Conservation (phyloP, 306 rosid genomes). For the Pterocarpus santalinus region DNA sequence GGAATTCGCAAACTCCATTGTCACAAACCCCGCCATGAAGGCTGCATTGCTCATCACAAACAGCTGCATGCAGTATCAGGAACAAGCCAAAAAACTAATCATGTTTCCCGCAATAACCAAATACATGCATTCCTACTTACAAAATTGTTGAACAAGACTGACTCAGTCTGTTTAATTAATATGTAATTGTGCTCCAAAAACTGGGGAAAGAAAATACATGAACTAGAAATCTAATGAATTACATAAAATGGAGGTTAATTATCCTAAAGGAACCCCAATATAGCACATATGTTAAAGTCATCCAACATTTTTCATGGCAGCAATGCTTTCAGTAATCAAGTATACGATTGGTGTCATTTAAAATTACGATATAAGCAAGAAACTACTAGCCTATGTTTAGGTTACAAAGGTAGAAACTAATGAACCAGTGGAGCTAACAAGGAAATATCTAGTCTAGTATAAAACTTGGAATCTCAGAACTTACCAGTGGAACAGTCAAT, state of each 20-base stretch:
- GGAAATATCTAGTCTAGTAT: conserved; percentile 1
- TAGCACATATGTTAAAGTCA: conserved; percentile 7
- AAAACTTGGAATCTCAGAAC: conserved; percentile 22
- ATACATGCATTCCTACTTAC: neutral
- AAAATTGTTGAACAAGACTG: conserved; percentile 14
- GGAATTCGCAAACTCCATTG: conserved; percentile 92
- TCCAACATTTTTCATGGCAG: conserved; percentile 4
- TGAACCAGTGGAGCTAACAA: neutral
- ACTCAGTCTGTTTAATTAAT: conserved; percentile 1
- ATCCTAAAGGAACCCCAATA: conserved; percentile 30
- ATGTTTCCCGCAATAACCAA: neutral
- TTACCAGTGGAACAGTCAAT: conserved; percentile 89
- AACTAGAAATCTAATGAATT: neutral
- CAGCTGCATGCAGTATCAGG: conserved; percentile 65
- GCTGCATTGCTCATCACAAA: conserved; percentile 95
- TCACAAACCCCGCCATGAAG: conserved; percentile 98
- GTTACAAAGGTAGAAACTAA: conserved; percentile 30
- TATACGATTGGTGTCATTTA: neutral
- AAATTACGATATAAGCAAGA: conserved; percentile 17
- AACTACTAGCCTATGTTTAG: neutral
- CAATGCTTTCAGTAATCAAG: conserved; percentile 6
- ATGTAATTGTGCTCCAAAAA: conserved; percentile 1
- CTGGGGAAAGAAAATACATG: neutral
- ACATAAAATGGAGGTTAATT: conserved; percentile 20
- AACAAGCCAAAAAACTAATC: conserved; percentile 7